A percentile compares a stretch with the other conserved stretches of the same genome.
phyloP scores from a whole-genome alignment of 2,329 filamentous ascomycete species.

The Microdochium bolleyi region DNA sequence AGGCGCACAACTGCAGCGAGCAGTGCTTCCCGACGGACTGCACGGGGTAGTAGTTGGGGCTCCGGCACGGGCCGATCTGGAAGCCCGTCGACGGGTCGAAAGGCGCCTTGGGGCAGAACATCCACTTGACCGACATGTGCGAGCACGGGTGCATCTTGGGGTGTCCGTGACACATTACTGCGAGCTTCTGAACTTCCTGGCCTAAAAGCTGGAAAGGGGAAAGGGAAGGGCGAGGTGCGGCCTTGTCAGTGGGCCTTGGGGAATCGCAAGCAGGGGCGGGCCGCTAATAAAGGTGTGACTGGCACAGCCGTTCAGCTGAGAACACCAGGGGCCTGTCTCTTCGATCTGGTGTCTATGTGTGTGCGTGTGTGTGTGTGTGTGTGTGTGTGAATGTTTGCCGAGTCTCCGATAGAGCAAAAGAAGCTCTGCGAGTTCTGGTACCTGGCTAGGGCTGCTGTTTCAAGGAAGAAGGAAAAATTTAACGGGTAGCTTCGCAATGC shows the following conservation, averaged over 20 bases:
- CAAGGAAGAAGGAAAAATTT: not conserved
- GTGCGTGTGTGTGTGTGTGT: too few species aligned
- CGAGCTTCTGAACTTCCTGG: not conserved
- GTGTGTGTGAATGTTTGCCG: too few species aligned
- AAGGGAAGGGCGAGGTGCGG: not conserved
- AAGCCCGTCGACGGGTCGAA: slow-evolving; percentile 42
- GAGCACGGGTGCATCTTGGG: slow-evolving; percentile 43
- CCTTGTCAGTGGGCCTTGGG: not conserved
- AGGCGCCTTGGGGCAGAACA: slow-evolving; percentile 40
- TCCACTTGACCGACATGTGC: slow-evolving; percentile 47
- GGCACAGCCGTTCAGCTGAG: not conserved
- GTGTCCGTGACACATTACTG: slow-evolving; percentile 44
- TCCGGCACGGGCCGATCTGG: slow-evolving; percentile 36
- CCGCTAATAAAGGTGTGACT: not conserved
- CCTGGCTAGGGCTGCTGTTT: not conserved
- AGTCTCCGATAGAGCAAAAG: not conserved
- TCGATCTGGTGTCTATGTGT: not conserved
- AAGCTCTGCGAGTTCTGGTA: not conserved
- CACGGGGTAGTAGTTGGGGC: slow-evolving; percentile 36
- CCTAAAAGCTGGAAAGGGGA: not conserved
- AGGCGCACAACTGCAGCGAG: slow-evolving; percentile 42
- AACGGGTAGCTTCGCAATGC: not conserved
- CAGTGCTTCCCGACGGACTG: slow-evolving; percentile 36
- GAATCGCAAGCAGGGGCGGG: not conserved
- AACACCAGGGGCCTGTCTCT: not conserved